Evolutionary conservation across 306 rosid species (phyloP), one percentile per base, ranked within the genome.

Genomic region (Lathyrus sativus): DNA sequence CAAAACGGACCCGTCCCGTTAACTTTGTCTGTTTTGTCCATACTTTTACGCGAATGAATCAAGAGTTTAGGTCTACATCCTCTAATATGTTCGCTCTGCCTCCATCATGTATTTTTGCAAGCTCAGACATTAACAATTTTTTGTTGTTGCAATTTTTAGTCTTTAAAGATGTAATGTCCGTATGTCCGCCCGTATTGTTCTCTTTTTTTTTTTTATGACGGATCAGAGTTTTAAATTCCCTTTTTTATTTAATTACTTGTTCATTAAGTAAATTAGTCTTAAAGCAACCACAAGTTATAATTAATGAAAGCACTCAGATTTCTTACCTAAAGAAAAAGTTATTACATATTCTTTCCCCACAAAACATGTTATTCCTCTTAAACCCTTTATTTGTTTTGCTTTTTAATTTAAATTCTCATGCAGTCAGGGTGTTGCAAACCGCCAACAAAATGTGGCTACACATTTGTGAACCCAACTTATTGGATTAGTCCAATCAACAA

Each of bases 361-460:
- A 24, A 63, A 45, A 12, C 26, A 29, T 51, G 17, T 37, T 68
- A 28, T 55, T 37, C 43, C 3, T 68, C 43, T 37, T 75, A 45
- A 67, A 7, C 54, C 19, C 39, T 69, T 77, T n/a, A 55, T 46
- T 70, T 54, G 12, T 11, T 76, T 5, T 49, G 31, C 5, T 39
- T 62, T 43, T 22, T 28, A 19, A 29, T 26, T 6, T 14, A 43
- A 50, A 61, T 29, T 44, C 2, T 43, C 22, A 48, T 42, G 73
- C 76, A 91, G 97, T 88, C 97, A 45, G 96, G 92, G 65, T 91
- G 97, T 73, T 91, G 97, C 63, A 91, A 91, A 75, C 97, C 97
- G 53, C 97, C 97, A 41, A 91, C 97, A 2, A 71, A 70, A 73
- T 91, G 97, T 56, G 97, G 97, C 2, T 88, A 78, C 81, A 88